A percentile compares a stretch with the other conserved stretches of the same genome.
These are phyloP conservation scores for Hypoxylon rickii DNA, from an alignment of 495 filamentous ascomycete genomes.

Conservation along the genomic window DNA sequence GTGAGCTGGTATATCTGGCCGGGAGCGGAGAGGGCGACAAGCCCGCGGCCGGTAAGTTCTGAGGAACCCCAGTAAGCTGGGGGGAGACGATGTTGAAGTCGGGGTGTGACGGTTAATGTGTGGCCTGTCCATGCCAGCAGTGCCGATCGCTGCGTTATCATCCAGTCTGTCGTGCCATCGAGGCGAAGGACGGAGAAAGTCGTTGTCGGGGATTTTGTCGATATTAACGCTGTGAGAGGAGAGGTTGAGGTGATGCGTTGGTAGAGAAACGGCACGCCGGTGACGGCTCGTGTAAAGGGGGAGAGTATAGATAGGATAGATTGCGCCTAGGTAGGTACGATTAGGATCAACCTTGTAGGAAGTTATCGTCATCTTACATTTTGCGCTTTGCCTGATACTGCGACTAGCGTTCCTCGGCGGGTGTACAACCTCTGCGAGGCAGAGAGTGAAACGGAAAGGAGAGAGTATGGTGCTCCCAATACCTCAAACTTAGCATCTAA, in stretches of 20 bases:
- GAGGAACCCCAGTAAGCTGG: slow-evolving; percentile 91
- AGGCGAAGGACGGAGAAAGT: slow-evolving; percentile 86
- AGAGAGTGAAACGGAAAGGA: slow-evolving; percentile 89
- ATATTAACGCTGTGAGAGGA: slow-evolving; percentile 83
- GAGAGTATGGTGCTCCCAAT: slow-evolving; percentile 82
- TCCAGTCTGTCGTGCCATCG: slow-evolving; percentile 96
- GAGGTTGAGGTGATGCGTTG: slow-evolving; percentile 84
- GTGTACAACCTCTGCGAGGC: slow-evolving; percentile 93
- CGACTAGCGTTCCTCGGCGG: slow-evolving; percentile 85
- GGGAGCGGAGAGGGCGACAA: slow-evolving; percentile 79
- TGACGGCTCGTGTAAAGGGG: slow-evolving; percentile 73
- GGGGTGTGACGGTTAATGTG: slow-evolving; percentile 74
- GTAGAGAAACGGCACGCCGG: slow-evolving; percentile 93
- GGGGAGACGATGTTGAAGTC: slow-evolving; percentile 73
- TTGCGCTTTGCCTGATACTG: slow-evolving; percentile 84
- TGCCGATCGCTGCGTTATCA: slow-evolving; percentile 80
- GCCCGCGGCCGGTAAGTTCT: slow-evolving; percentile 80
- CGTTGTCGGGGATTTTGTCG: slow-evolving; percentile 79
- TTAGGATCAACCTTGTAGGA: slow-evolving; percentile 2
- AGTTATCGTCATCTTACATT: slow-evolving; percentile 63
- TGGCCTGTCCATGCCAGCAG: slow-evolving; percentile 96
- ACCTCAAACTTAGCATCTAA: slow-evolving; percentile 94
- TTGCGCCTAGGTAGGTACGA: slow-evolving; percentile 62
- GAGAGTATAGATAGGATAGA: slow-evolving; percentile 87
- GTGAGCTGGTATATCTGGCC: slow-evolving; percentile 86